These are phyloP conservation scores for Jacaranda mimosifolia DNA, from an alignment of 257 asterid species.

Conservation along the genomic window DNA sequence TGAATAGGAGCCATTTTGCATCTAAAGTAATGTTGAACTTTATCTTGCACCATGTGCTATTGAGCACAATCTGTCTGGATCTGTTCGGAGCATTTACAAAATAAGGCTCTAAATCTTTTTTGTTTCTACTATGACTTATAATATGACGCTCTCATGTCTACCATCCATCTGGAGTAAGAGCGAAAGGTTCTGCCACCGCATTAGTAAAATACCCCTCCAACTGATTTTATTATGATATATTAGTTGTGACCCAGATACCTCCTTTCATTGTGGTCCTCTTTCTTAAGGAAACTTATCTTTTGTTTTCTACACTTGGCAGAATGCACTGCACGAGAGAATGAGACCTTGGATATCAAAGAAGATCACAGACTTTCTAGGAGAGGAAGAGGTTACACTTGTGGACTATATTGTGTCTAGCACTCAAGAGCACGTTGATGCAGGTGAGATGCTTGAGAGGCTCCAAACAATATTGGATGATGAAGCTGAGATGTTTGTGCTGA, in stretches of 20 bases:
- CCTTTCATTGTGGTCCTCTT: too few relatives aligned
- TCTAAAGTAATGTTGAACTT: slow-evolving; percentile 11
- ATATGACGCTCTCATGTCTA: not conserved
- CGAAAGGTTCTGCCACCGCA: not conserved
- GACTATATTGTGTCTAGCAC: slow-evolving; percentile 92
- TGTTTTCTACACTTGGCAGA: slow-evolving; percentile 52
- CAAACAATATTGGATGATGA: slow-evolving; percentile 93
- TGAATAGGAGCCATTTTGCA: not conserved
- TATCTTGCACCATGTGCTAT: slow-evolving; percentile 16
- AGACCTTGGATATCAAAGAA: slow-evolving; percentile 97
- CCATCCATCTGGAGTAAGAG: not conserved
- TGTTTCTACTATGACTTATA: slow-evolving; percentile 1
- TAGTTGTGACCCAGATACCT: too few relatives aligned
- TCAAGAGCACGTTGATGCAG: slow-evolving; percentile 86
- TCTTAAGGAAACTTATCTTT: not conserved
- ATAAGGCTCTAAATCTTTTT: not conserved
- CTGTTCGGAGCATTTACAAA: slow-evolving; percentile 15
- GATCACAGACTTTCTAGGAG: slow-evolving; percentile 91
- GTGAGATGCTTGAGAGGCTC: slow-evolving; percentile 94
- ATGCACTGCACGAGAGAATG: slow-evolving; percentile 80
- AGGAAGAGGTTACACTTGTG: slow-evolving; percentile 92
- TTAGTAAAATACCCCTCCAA: not conserved
- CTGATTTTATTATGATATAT: not conserved
- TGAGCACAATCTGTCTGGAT: not conserved
- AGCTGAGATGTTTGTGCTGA: slow-evolving; percentile 99